phyloP scores from a whole-genome alignment of 2,329 filamentous ascomycete species.

The Talaromyces verruculosus region DNA sequence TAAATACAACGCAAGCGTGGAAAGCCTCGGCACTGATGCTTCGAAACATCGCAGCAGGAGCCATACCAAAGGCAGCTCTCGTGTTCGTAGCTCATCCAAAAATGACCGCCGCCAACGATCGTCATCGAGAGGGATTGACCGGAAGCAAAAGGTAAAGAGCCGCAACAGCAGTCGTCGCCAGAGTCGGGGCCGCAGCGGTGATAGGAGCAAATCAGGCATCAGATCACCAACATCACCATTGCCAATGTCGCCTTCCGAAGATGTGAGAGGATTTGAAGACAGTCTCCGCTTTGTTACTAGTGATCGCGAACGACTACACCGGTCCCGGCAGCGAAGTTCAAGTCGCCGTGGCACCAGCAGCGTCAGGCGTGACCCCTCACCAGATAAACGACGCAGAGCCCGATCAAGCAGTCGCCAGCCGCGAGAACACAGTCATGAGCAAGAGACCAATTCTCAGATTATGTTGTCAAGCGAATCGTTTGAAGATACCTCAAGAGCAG shows the following conservation, averaged over 20 bases:
- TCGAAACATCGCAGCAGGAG: constrained; percentile 45
- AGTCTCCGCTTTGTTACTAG: constrained; percentile 45
- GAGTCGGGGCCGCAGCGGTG: constrained; percentile 61
- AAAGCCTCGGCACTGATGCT: constrained; percentile 46
- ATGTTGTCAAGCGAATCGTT: constrained; percentile 14
- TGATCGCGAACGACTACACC: constrained; percentile 46
- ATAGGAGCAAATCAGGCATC: constrained; percentile 58
- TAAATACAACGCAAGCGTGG: constrained; percentile 46
- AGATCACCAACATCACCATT: constrained; percentile 79
- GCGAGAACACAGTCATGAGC: constrained; percentile 19
- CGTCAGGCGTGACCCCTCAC: constrained; percentile 47
- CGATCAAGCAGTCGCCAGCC: constrained; percentile 38
- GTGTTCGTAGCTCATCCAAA: constrained; percentile 29
- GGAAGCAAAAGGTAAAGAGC: constrained; percentile 38
- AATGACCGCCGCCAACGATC: constrained; percentile 39
- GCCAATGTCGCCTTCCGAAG: constrained; percentile 64
- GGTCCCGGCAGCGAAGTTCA: constrained; percentile 53
- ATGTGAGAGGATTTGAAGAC: constrained; percentile 62
- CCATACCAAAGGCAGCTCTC: constrained; percentile 42
- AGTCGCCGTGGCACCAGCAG: constrained; percentile 48
- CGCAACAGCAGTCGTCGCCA: constrained; percentile 39
- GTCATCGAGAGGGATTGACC: constrained; percentile 34
- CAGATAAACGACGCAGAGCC: constrained; percentile 43
- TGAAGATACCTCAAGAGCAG: constrained; percentile 29
- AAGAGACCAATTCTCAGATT: constrained; percentile 8